Conservation (phyloP, 2,329 filamentous ascomycete genomes). For the Metarhizium rileyi region DNA sequence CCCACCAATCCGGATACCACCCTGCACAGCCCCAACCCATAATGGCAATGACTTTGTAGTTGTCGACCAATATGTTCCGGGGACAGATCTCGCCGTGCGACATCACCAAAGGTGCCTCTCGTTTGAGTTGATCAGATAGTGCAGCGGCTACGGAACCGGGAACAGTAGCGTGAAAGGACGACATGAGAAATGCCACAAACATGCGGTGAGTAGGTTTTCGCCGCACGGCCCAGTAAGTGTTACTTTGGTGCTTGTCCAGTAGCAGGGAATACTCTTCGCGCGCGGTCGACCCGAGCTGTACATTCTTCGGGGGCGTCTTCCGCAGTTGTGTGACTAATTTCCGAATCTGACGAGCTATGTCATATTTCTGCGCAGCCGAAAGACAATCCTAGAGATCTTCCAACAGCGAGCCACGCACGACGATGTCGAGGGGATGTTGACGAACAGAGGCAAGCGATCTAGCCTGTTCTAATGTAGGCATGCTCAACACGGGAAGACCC, state of each 20-base stretch:
- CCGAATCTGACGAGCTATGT: slow-evolving; percentile 18
- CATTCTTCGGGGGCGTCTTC: neutral
- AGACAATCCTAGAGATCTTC: slow-evolving; percentile 19
- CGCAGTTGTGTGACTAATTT: slow-evolving; percentile 17
- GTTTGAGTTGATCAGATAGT: slow-evolving; percentile 12
- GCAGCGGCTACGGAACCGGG: slow-evolving; percentile 14
- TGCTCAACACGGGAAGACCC: slow-evolving; percentile 10
- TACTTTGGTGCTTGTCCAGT: slow-evolving; percentile 17
- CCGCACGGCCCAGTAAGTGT: slow-evolving; percentile 20
- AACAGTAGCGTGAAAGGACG: slow-evolving; percentile 16
- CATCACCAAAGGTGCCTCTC: slow-evolving; percentile 11
- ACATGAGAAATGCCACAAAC: slow-evolving; percentile 17
- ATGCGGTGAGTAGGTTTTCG: slow-evolving; percentile 7
- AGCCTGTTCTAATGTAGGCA: slow-evolving; percentile 4
- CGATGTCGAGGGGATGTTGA: slow-evolving; percentile 1
- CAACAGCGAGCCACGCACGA: slow-evolving; percentile 16
- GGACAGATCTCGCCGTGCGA: slow-evolving; percentile 19
- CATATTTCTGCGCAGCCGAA: slow-evolving; percentile 12
- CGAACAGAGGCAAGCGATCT: neutral
- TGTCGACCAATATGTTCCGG: slow-evolving; percentile 19
- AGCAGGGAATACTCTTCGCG: slow-evolving; percentile 14
- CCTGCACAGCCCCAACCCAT: slow-evolving; percentile 23
- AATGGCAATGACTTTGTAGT: slow-evolving; percentile 15
- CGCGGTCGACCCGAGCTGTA: slow-evolving; percentile 11
- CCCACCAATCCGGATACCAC: slow-evolving; percentile 25